Conservation (phyloP, 345 rosid species). For the Moringa oleifera region DNA sequence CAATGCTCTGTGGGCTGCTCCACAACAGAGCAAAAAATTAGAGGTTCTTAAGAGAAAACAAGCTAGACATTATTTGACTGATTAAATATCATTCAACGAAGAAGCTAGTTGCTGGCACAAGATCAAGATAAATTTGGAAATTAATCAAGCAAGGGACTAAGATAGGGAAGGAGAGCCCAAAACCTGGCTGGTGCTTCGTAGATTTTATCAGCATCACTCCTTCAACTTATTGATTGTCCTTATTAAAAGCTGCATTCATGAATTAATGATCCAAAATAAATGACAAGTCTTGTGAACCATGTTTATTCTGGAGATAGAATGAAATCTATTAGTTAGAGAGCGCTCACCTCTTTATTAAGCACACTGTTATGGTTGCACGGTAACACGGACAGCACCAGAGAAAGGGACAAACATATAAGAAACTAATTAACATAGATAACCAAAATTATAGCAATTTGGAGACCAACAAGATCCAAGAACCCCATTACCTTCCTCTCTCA, state of each 20-base stretch:
- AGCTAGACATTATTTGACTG: neutral
- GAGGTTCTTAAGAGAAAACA: neutral
- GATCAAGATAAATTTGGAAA: neutral
- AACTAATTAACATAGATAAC: too few species aligned
- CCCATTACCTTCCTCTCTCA: constrained; percentile 38
- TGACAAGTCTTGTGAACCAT: neutral
- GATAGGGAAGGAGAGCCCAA: neutral
- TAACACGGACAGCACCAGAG: too few species aligned
- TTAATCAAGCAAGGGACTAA: neutral
- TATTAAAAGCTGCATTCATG: constrained; percentile 21
- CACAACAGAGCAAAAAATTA: neutral
- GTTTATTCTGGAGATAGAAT: neutral
- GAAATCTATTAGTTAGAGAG: neutral
- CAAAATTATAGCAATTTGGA: too few species aligned
- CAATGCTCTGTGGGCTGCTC: constrained; percentile 13
- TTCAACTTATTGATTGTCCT: constrained; percentile 27
- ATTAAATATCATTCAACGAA: neutral
- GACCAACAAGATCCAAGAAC: neutral
- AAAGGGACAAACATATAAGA: neutral
- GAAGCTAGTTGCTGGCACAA: too few species aligned
- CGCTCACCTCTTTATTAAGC: constrained; percentile 28
- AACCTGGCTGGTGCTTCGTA: constrained; percentile 19
- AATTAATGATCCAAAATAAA: neutral
- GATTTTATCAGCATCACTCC: constrained; percentile 19
- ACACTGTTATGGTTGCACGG: constrained; percentile 15